phyloP scores from a whole-genome alignment of 116 monocot genomes.

The Phalaenopsis hybrid region DNA sequence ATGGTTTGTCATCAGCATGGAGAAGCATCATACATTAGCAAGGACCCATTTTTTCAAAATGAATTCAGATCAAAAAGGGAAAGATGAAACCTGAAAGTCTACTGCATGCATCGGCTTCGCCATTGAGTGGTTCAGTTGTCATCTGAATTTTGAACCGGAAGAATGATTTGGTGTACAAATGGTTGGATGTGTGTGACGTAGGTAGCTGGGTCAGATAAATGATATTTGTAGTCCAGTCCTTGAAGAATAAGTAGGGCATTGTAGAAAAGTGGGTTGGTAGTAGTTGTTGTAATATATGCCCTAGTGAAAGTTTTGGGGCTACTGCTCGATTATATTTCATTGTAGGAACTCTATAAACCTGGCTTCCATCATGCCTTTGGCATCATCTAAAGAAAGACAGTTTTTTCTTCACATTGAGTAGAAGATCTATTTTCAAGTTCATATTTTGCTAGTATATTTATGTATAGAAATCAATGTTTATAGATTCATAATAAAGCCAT shows the following conservation, averaged over 20 bases:
- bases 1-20: not conserved
- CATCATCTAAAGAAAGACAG: too few species aligned
- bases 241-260: not conserved
- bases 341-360: slow-evolving; percentile 1
- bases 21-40: too few species aligned
- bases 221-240: not conserved
- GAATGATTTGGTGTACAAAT: not conserved
- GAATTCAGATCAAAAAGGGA: too few species aligned
- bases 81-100: too few species aligned
- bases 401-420: too few species aligned
- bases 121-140: not conserved
- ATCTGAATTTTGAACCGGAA: not conserved
- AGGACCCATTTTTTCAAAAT: too few species aligned
- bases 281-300: slow-evolving; percentile 1
- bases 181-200: not conserved
- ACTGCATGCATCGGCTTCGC: not conserved
- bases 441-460: too few species aligned
- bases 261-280: not conserved
- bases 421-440: too few species aligned
- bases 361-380: too few species aligned
- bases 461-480: too few species aligned
- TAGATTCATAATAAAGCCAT: too few species aligned
- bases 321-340: not conserved
- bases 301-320: not conserved
- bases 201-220: not conserved